Evolutionary conservation across 129 eudicot species (phyloP), one percentile per base, ranked within the genome.

Genomic region (Pittosporum tobira): DNA sequence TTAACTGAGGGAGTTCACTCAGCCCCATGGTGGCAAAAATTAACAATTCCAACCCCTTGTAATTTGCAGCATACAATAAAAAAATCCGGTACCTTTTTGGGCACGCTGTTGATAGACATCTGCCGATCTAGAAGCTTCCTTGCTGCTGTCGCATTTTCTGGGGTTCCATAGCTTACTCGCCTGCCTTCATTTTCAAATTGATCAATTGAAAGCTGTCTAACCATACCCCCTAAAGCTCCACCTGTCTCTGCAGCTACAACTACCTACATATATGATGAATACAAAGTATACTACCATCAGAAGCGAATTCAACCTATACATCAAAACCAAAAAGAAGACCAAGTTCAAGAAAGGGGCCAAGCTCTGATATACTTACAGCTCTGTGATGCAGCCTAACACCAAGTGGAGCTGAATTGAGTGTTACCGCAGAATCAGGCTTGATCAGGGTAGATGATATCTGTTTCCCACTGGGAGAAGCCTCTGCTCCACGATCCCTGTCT

Each of bases 171-270:
- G 50, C 95, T 76, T 36, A 91, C 96, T 18, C 98, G 75, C 67
- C 98, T 73, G 60, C 98, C 96, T 73, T 91, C 98, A 63, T 91
- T 91, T 77, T 91, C 98, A 78, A 91, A 91, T 56, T 86, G 98
- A 73, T 91, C 96, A 40, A 91, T 86, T 19, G 96, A 91, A 49
- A 86, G 90, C 74, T 86, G 95, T 60, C 98, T 81, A 47, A 91
- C 98, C 96, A 91, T 83, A 28, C 98, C 98, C 76, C 98, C 98
- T 66, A 86, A 74, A 20, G 90, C 95, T 34, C 98, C 98, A 62
- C 95, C 98, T 54, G 98, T 81, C 77, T 91, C 98, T 23, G 95
- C 96, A 63, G 98, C 95, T 52, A 91, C 68, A 62, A 91, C 94
- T 18, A 91, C 95, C 98, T 91, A 76, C 67, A 72, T n/a, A n/a